Base-by-base conservation (phyloP, 2,329 filamentous ascomycete species). In the Bertia moriformis region DNA sequence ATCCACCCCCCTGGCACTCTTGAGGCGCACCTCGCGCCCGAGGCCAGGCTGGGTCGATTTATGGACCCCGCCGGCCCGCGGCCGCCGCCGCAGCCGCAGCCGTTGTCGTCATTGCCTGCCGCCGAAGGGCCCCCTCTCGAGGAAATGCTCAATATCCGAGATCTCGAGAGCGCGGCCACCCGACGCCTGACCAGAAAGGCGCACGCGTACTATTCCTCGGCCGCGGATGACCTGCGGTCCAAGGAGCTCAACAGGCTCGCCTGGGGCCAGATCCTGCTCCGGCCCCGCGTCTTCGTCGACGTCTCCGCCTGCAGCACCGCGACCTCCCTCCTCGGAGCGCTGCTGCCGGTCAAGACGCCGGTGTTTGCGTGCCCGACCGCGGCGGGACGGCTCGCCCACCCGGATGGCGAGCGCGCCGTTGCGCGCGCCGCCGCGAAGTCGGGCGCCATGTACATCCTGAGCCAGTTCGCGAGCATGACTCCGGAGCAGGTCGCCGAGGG, bases 141-240 rank as follows among this genome's bases (percentile, higher is more conserved):
- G 51, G 75, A 71, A 39, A 74, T 87, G 43, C 67, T 96, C 43
- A 96, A 94, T 54, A 66, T 96, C 39, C 78, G 93, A 52, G 91
- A 96, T 56, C 83, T 96, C 47, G 87, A 94, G 59, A 70, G 72
- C 39, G 73, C 81, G 30, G 89, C 88, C 14, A 83, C 81, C 19
- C 81, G 80, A 54, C 77, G 80, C 48, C 78, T 96, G 42, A 81
- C 77, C 46, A 72, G 74, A 47, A 93, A 89, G 62, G 86, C 82
- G 32, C 94, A 85, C 85, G 84, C 85, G 36, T 96, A 96, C 65
- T 96, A 96, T 66, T 93, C 75, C 62, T 94, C 87, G 1, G 87
- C 86, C 10, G 67, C 72, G 43, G 89, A 96, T 57, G 88, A 96
- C 58, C 66, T 87, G 19, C 57, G 73, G 48, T 83, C 82, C 48